Evolutionary conservation across 2,329 filamentous ascomycete genomes (phyloP), one percentile per base, ranked within the genome.

Genomic region (Hortaea werneckii): DNA sequence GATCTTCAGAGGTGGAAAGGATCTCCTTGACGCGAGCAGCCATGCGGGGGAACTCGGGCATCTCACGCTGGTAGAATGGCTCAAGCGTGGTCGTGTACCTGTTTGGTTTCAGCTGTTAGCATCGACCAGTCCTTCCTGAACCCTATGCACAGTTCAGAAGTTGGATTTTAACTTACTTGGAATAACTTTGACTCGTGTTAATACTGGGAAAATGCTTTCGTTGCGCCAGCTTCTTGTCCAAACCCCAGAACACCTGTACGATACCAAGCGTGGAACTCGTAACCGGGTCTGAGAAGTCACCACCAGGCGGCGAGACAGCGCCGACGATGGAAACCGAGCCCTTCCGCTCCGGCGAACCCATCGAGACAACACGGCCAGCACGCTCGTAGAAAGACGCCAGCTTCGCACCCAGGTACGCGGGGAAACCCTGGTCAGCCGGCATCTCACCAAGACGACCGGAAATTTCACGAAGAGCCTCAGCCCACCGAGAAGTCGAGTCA

Each of bases 351-450:
- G 92, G 92, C 55, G 87, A 94, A 57, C 92, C 92, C 39, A 98
- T 79, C 49, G 87, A 77, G 63, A 81, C 78, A 53, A 89, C 84
- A 65, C 86, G 85, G 56, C 92, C 92, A 54, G 92, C 92, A 74
- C 92, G 89, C 72, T 98, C 92, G 78, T 98, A 98, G 78, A 98
- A 98, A 63, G 88, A 95, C 52, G 92, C 92, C 54, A 98, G 80
- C 75, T 98, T 98, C 55, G 92, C 87, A 72, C 87, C 82, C 45
- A 98, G 79, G 67, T 98, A 98, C 43, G 92, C 92, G 40, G 92
- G 92, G 82, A 95, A 98, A 80, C 92, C 92, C 71, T 98, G 92
- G 69, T 98, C 92, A 68, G 92, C 92, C 71, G 92, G 92, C 92
- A 98, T 98, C 70, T 98, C 92, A 77, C 92, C 92, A 50, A 98